Conservation (phyloP, 2,329 filamentous ascomycete genomes). For the Microcera coccophila region DNA sequence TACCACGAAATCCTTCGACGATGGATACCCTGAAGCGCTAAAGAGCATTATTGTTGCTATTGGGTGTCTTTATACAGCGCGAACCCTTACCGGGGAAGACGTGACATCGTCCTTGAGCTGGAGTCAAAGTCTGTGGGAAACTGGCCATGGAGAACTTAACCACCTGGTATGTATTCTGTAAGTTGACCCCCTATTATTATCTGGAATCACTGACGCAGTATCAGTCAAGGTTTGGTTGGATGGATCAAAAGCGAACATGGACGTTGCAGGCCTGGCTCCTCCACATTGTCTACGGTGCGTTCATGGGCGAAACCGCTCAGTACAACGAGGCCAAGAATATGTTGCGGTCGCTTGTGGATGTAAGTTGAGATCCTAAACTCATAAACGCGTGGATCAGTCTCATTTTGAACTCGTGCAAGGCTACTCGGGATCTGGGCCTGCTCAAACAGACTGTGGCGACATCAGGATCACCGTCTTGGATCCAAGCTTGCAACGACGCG, state of each 20-base stretch:
- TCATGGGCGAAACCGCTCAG: conserved; percentile 22
- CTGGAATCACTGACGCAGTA: too few species aligned
- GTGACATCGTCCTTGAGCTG: conserved; percentile 1
- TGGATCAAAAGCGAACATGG: conserved; percentile 22
- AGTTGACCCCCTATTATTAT: too few species aligned
- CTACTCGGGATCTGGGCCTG: conserved; percentile 25
- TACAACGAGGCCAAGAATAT: conserved; percentile 26
- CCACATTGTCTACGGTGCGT: conserved; percentile 29
- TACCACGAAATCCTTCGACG: conserved; percentile 2
- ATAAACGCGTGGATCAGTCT: background rate
- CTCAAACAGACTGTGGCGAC: conserved; percentile 23
- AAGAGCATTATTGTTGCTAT: conserved; percentile 17
- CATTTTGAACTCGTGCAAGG: too few species aligned
- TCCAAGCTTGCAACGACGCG: background rate
- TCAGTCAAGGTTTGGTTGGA: conserved; percentile 19
- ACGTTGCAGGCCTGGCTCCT: conserved; percentile 30
- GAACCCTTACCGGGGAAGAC: conserved; percentile 7
- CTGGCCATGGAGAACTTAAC: conserved; percentile 10
- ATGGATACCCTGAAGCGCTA: conserved; percentile 3
- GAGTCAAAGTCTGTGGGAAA: conserved; percentile 18
- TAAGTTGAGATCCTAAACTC: conserved; percentile 9
- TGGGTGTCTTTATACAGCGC: conserved; percentile 17
- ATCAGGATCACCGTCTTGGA: conserved; percentile 11
- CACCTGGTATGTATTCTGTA: too few species aligned
- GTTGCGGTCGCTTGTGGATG: conserved; percentile 27